phyloP scores from a whole-genome alignment of 768 basidiomycete genomes.

The Phallus indusiatus region DNA sequence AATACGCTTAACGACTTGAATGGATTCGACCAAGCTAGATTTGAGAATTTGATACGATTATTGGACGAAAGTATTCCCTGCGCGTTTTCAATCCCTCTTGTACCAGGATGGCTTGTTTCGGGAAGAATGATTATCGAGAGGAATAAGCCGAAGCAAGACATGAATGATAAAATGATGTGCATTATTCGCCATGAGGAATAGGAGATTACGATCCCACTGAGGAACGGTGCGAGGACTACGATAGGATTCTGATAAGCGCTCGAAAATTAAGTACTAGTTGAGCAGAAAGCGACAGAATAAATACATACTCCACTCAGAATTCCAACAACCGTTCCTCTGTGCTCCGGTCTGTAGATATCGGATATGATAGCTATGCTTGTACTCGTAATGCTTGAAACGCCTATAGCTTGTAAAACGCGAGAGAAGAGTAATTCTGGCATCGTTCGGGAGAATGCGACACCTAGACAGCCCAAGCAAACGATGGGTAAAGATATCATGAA shows the following conservation, averaged over 20 bases:
- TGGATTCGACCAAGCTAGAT: conserved; percentile 44
- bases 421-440: neutral
- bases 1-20: conserved; percentile 31
- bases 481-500: neutral
- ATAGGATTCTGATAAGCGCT: neutral
- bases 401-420: neutral
- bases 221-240: neutral
- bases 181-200: conserved; percentile 60
- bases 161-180: conserved; percentile 36
- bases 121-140: conserved; percentile 40
- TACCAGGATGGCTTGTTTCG: conserved; percentile 57
- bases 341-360: conserved; percentile 57
- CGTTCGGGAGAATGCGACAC: neutral
- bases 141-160: conserved; percentile 30
- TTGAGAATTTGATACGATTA: neutral
- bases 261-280: neutral
- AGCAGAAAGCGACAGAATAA: neutral
- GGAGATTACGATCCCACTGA: conserved; percentile 24
- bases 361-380: conserved; percentile 42
- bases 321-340: conserved; percentile 35
- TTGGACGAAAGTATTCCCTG: conserved; percentile 6
- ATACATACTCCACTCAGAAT: neutral
- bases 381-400: neutral
- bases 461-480: neutral
- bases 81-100: conserved; percentile 41